Base-by-base conservation (phyloP, 2,329 filamentous ascomycete species). In the Ceratocystis colombiana region DNA sequence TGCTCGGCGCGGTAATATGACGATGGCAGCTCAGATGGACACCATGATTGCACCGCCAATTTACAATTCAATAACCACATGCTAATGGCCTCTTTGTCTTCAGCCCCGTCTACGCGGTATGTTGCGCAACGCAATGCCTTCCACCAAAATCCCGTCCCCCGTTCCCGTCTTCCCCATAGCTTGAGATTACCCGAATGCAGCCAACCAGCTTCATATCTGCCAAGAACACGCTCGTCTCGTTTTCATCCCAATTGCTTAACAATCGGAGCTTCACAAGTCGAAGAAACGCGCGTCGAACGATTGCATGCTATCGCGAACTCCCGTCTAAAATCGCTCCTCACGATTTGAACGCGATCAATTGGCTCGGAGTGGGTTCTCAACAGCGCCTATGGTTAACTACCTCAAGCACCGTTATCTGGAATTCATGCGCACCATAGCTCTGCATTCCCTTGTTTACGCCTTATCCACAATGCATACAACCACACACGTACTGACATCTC, bases 91-190 rank as follows among this genome's bases (percentile, higher is more conserved):
- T 37, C 30, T 10, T 53, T 12, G 28, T 12, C 53, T 75, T 70
- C 73, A 99, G 93, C 83, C 93, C 93, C 80, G 93, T 96, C 75
- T 99, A 97, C 83, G 90, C 94, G 84, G 94, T 97, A 86, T 90
- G 93, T 96, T 74, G 70, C 72, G 70, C 70, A 64, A 70, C 68
- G 69, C 69, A 41, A 41, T 41, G 37, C 37, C 37, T 15, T 15
- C 37, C 37, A 41, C 12, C 37, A 41, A 41, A 41, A 5, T 15
- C 15, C 10, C 12, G 1, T 12, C 3, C 37, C 37, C 37, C 10
- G 37, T 41, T 41, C 3, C 37, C 37, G 37, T 41, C 10, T 41
- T 12, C 37, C 37, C 37, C 12, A 41, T 41, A 41, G 12, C 37
- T 12, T 41, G 37, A 12, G 12, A 15, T 15, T 15, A 15, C 37